Evolutionary conservation across 345 rosid genomes (phyloP), one percentile per base, ranked within the genome.

Genomic region (Eutrema heterophyllum): DNA sequence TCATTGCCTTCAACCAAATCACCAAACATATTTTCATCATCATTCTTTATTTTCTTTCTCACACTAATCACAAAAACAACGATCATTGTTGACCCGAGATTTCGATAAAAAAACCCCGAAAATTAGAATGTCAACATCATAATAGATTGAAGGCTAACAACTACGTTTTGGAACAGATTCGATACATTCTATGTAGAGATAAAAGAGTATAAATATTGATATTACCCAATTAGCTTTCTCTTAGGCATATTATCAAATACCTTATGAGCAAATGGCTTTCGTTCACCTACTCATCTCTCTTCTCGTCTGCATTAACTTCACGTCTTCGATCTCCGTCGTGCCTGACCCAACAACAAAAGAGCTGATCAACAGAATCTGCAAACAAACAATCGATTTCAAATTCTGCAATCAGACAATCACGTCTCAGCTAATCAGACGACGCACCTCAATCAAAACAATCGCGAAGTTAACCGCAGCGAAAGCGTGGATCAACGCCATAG

Each of bases 301-400:
- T 64, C 68, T 77, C 67, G 30, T 77, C 54, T 76, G 45, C 64
- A 57, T 57, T 57, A 49, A 61, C 57, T 27, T 76, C 46, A 76
- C 51, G 32, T 44, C 68, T 51, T 56, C 80, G 0, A 32, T 40
- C 68, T 71, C 80, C 1, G 36, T 71, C 36, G 64, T 71, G 18
- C 80, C 80, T 57, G 72, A 77, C 33, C 68, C 57, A 50, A 5
- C 12, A 65, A 77, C 80, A 59, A 68, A 71, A 71, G 40, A 71
- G 5, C 57, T 77, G 9, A 77, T 77, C 80, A 71, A 71, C 77
- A 77, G 77, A 71, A 77, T 77, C 13, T 77, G 80, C 73, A 57
- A 10, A 15, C 77, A 77, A 58, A 77, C 80, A 12, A 65, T 65
- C 30, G 76, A 71, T 15, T 71, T 77, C 80, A 66, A 27, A 0